Conservation (phyloP, 805 yeast species). For the Saturnispora serradocipensis region DNA sequence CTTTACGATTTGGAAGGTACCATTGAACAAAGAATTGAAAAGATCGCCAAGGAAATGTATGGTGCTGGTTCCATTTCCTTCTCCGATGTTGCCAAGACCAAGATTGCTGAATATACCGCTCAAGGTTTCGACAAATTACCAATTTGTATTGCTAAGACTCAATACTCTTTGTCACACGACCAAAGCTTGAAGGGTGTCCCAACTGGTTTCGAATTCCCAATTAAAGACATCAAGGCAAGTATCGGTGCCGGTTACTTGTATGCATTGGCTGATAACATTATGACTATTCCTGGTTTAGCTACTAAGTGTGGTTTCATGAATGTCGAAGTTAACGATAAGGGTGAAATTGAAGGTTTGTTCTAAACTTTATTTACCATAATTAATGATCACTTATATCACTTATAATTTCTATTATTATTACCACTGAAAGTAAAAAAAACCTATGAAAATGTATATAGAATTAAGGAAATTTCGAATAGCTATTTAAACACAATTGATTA, state of each 20-base stretch:
- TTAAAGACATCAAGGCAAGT: conserved; percentile 87
- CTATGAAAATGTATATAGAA: background rate
- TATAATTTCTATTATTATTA: background rate
- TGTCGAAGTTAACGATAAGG: conserved; percentile 83
- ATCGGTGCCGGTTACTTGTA: conserved; percentile 96
- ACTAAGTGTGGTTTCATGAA: conserved; percentile 96
- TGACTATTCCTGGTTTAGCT: conserved; percentile 95
- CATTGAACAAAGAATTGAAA: conserved; percentile 70
- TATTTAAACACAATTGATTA: background rate
- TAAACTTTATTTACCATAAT: conserved; percentile 23
- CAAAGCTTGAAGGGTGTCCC: conserved; percentile 93
- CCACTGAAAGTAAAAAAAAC: background rate
- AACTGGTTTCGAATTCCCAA: conserved; percentile 86
- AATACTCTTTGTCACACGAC: conserved; percentile 91
- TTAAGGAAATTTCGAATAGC: background rate
- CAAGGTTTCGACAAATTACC: conserved; percentile 92
- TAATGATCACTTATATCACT: background rate
- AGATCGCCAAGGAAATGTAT: conserved; percentile 83
- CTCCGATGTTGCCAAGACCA: conserved; percentile 68
- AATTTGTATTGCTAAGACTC: conserved; percentile 95
- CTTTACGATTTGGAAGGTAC: conserved; percentile 59
- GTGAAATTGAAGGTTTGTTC: conserved; percentile 90
- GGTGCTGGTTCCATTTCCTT: conserved; percentile 84
- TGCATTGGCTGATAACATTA: conserved; percentile 93
- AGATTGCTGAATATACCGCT: conserved; percentile 68